Conservation (phyloP, 257 asterid species). For the Solanum clarkiae region DNA sequence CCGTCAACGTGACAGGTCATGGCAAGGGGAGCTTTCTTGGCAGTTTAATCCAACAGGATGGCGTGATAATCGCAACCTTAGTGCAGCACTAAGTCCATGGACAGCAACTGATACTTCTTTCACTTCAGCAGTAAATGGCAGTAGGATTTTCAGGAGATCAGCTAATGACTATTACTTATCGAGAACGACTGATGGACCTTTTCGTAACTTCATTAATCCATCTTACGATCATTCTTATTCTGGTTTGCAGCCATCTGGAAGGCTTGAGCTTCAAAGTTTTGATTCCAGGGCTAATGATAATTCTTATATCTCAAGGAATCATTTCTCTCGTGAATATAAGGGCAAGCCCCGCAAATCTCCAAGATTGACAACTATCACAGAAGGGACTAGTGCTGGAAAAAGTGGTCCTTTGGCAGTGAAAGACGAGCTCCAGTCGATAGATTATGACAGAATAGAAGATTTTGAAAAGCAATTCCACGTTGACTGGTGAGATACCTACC, state of each 20-base stretch:
- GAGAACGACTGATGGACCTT: conserved; percentile 18
- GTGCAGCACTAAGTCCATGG: conserved; percentile 64
- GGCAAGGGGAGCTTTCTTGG: conserved; percentile 76
- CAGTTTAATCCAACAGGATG: conserved; percentile 49
- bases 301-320: conserved; percentile 11
- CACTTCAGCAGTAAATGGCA: conserved; percentile 13
- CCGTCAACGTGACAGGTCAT: conserved; percentile 24
- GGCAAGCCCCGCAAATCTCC: conserved; percentile 1
- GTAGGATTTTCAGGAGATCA: conserved; percentile 35
- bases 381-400: conserved; percentile 10
- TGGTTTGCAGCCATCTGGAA: conserved; percentile 21
- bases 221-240: conserved; percentile 21
- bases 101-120: conserved; percentile 14
- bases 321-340: neutral
- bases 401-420: conserved; percentile 17
- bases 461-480: conserved; percentile 18
- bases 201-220: conserved; percentile 12
- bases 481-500: conserved; percentile 22
- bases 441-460: conserved; percentile 21
- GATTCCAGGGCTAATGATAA: conserved; percentile 19
- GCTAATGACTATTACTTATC: conserved; percentile 59
- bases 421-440: conserved; percentile 17
- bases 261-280: conserved; percentile 60
- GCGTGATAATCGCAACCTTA: conserved; percentile 39
- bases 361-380: conserved; percentile 5